Evolutionary conservation across 1,284 basidiomycete species (phyloP).

Genomic region (Fomitopsis schrenkii): DNA sequence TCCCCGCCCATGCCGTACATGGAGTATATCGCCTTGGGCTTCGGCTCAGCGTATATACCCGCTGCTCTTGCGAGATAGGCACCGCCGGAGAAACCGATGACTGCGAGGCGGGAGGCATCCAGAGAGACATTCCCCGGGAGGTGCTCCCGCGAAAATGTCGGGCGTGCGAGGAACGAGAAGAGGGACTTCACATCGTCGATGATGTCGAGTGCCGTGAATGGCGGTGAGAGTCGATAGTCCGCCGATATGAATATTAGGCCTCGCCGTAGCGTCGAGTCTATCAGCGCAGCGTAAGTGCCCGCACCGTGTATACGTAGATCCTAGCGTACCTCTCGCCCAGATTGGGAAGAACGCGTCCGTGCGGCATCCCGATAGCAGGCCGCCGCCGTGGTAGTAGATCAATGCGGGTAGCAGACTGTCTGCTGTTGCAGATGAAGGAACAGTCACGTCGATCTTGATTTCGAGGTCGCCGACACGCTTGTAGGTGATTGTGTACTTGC

Average conservation of each 20-base stretch:
- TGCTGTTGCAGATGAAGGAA: background rate
- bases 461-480: background rate
- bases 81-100: background rate
- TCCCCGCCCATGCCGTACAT: background rate
- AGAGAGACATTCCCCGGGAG: background rate
- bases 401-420: background rate
- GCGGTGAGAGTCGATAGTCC: background rate
- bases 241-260: background rate
- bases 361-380: background rate
- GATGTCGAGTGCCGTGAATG: background rate
- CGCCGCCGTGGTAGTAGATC: background rate
- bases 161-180: background rate
- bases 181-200: background rate
- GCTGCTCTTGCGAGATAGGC: background rate
- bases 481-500: background rate
- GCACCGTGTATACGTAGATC: background rate
- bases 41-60: background rate
- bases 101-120: background rate
- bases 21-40: background rate
- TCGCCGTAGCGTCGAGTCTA: background rate
- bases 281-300: background rate
- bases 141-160: background rate
- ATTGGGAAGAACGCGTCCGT: background rate
- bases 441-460: background rate
- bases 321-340: background rate